A percentile compares a stretch with the other conserved stretches of the same genome.
These are phyloP conservation scores for Fusarium kyushuense DNA, from an alignment of 2,329 filamentous ascomycete genomes.

Conservation along the genomic window DNA sequence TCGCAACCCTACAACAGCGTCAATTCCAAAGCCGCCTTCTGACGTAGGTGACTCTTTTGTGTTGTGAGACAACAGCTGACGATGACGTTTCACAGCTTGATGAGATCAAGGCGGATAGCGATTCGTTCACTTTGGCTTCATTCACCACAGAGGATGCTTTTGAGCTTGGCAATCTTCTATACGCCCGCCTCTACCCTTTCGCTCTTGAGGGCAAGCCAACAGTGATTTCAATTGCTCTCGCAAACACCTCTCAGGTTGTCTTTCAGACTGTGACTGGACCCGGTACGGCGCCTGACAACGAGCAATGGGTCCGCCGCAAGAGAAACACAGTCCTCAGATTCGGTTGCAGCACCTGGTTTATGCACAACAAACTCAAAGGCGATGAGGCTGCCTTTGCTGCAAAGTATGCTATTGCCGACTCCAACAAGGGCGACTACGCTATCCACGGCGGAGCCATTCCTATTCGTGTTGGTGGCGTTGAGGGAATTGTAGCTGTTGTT, in stretches of 20 bases:
- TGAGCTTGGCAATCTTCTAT: conserved; percentile 72
- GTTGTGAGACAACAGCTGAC: conserved; percentile 6
- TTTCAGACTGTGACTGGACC: conserved; percentile 77
- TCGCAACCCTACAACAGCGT: conserved; percentile 20
- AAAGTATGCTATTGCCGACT: conserved; percentile 72
- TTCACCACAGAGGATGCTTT: conserved; percentile 76
- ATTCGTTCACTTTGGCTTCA: conserved; percentile 60
- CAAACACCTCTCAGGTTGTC: conserved; percentile 69
- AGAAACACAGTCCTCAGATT: conserved; percentile 77
- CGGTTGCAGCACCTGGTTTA: conserved; percentile 76
- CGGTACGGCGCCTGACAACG: conserved; percentile 78
- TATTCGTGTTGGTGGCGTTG: conserved; percentile 77
- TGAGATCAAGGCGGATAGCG: conserved; percentile 52
- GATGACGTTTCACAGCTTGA: conserved; percentile 41
- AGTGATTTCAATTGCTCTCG: conserved; percentile 74
- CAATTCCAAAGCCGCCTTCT: conserved; percentile 38
- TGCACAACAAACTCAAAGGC: conserved; percentile 74
- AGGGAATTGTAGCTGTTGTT: conserved; percentile 80
- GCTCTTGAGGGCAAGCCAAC: conserved; percentile 56
- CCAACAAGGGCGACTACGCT: conserved; percentile 72
- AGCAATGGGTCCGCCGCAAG: conserved; percentile 78
- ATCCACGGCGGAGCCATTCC: conserved; percentile 84
- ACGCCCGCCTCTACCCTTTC: conserved; percentile 70
- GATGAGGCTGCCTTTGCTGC: conserved; percentile 74
- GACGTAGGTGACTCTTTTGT: conserved; percentile 25